Evolutionary conservation across 2,329 filamentous ascomycete genomes (phyloP).

Genomic region (Colletotrichum plurivorum): DNA sequence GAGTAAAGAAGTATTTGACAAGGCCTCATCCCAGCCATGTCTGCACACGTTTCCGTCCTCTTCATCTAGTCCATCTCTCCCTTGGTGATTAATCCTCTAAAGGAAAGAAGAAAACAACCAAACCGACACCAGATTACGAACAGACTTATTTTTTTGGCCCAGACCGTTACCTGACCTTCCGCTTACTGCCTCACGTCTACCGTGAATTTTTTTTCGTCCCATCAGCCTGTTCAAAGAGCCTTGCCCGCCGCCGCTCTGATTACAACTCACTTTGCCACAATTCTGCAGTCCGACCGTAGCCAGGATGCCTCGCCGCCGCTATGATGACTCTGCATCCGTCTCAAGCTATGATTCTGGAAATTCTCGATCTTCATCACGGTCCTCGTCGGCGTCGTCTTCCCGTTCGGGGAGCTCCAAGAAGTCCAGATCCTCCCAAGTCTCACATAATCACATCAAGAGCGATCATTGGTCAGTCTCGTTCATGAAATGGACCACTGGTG

Average conservation of each 20-base stretch:
- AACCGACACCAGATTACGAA: slow-evolving; percentile 16
- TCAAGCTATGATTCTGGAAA: slow-evolving; percentile 34
- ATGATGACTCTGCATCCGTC: slow-evolving; percentile 28
- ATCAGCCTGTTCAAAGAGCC: too few relatives aligned
- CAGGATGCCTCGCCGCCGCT: slow-evolving; percentile 34
- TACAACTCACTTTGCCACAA: too few relatives aligned
- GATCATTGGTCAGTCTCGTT: slow-evolving; percentile 35
- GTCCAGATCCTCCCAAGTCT: slow-evolving; percentile 36
- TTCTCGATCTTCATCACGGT: slow-evolving; percentile 36
- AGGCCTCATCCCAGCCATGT: slow-evolving; percentile 20
- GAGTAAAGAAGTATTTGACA: slow-evolving; percentile 33
- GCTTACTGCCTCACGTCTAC: neutral
- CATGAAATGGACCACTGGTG: slow-evolving; percentile 40
- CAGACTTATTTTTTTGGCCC: neutral
- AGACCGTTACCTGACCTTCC: slow-evolving; percentile 1
- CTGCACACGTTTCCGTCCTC: neutral
- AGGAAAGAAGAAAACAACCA: neutral
- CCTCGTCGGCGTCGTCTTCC: slow-evolving; percentile 22
- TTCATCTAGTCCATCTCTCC: slow-evolving; percentile 28
- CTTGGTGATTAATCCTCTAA: slow-evolving; percentile 13
- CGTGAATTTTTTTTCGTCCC: too few relatives aligned
- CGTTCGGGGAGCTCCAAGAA: slow-evolving; percentile 38
- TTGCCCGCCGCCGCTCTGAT: too few relatives aligned
- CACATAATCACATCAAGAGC: slow-evolving; percentile 36
- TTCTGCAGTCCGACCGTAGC: neutral